phyloP scores from a whole-genome alignment of 2,329 filamentous ascomycete genomes.

The Penicillium brevicompactum region DNA sequence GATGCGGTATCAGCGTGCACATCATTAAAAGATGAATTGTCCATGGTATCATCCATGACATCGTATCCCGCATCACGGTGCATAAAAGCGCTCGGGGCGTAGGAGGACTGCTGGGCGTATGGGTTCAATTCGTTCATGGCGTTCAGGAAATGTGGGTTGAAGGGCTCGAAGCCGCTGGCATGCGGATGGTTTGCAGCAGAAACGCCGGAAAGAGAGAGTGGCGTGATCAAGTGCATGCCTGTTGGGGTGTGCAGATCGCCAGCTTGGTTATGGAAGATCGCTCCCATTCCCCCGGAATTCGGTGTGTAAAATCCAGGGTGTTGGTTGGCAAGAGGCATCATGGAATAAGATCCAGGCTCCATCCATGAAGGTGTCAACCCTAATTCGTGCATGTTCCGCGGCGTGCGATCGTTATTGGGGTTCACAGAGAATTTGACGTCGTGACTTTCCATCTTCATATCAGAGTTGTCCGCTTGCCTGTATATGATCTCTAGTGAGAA shows the following conservation, averaged over 20 bases:
- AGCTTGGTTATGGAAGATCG: conserved; percentile 78
- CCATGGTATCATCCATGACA: conserved; percentile 68
- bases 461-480: conserved; percentile 32
- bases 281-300: conserved; percentile 75
- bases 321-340: conserved; percentile 77
- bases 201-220: conserved; percentile 75
- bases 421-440: conserved; percentile 60
- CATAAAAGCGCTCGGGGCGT: conserved; percentile 77
- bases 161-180: conserved; percentile 62
- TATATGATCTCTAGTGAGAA: background rate
- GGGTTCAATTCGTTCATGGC: conserved; percentile 70
- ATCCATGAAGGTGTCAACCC: conserved; percentile 86
- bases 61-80: conserved; percentile 81
- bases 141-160: conserved; percentile 58
- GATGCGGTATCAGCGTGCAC: conserved; percentile 57
- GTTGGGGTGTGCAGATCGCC: conserved; percentile 85
- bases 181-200: conserved; percentile 63
- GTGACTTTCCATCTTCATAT: conserved; percentile 48
- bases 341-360: conserved; percentile 81
- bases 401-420: conserved; percentile 71
- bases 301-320: conserved; percentile 84
- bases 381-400: conserved; percentile 79
- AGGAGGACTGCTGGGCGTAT: conserved; percentile 65
- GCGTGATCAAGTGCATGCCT: conserved; percentile 73
- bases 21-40: conserved; percentile 67